Conservation (phyloP, 805 yeast species). For the Candida boleticola region DNA sequence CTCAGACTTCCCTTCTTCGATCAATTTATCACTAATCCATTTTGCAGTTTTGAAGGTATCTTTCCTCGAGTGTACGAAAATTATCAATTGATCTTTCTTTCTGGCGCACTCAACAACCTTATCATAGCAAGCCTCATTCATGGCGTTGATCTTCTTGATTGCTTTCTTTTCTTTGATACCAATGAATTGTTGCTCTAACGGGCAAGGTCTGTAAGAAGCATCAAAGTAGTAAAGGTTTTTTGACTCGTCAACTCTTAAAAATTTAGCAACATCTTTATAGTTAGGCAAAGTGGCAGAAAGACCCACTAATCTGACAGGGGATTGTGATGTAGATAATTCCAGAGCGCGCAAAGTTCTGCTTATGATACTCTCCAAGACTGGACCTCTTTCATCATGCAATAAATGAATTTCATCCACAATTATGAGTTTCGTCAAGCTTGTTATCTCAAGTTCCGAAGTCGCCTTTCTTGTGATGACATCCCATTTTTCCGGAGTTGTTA, state of each 20-base stretch:
- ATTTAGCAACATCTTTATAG: slow-evolving; percentile 79
- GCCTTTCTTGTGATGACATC: slow-evolving; percentile 89
- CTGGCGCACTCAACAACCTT: slow-evolving; percentile 56
- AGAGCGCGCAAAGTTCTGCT: slow-evolving; percentile 61
- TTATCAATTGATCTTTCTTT: slow-evolving; percentile 74
- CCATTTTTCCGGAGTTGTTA: slow-evolving; percentile 98
- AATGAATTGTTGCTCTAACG: slow-evolving; percentile 81
- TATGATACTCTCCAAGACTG: slow-evolving; percentile 85
- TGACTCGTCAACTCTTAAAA: slow-evolving; percentile 58
- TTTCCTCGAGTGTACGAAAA: slow-evolving; percentile 91
- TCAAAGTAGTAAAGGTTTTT: slow-evolving; percentile 79
- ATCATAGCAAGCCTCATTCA: slow-evolving; percentile 89
- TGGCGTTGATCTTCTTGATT: slow-evolving; percentile 71
- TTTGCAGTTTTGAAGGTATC: slow-evolving; percentile 85
- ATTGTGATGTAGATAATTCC: slow-evolving; percentile 35
- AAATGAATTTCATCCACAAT: slow-evolving; percentile 92
- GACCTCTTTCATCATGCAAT: slow-evolving; percentile 92
- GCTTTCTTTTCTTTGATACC: slow-evolving; percentile 86
- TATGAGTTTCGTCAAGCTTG: slow-evolving; percentile 62
- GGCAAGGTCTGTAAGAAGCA: slow-evolving; percentile 85
- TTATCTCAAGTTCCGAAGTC: slow-evolving; percentile 57
- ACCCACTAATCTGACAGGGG: slow-evolving; percentile 70
- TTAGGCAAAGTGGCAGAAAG: slow-evolving; percentile 93
- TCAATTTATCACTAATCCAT: slow-evolving; percentile 61
- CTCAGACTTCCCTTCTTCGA: slow-evolving; percentile 51